Percentiles rank a stretch among this genome's conserved stretches.
These are phyloP conservation scores for Trichoderma citrinoviride DNA, from an alignment of 2,329 filamentous ascomycete genomes.

Conservation along the genomic window DNA sequence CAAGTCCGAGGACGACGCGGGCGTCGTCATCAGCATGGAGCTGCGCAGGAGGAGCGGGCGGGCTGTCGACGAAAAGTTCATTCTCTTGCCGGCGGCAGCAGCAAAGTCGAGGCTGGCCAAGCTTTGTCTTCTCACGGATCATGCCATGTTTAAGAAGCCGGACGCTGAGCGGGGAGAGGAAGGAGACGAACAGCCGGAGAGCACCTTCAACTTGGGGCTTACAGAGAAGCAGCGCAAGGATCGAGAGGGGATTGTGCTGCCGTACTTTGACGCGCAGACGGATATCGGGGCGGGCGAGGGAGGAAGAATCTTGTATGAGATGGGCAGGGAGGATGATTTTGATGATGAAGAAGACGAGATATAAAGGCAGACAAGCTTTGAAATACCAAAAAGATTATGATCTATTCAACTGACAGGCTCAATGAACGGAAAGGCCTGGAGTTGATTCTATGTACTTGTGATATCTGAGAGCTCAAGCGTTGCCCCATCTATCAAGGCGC, in stretches of 20 bases:
- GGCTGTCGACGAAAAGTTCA: conserved; percentile 67
- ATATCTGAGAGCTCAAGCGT: not conserved
- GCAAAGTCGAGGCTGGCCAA: conserved; percentile 24
- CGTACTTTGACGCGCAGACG: conserved; percentile 95
- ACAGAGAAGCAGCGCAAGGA: conserved; percentile 89
- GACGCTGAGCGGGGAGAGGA: conserved; percentile 35
- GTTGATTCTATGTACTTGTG: too few species aligned
- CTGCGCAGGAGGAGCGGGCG: conserved; percentile 79
- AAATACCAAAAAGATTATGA: not conserved
- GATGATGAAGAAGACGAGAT: conserved; percentile 95
- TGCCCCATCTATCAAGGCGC: not conserved
- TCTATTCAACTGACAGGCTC: not conserved
- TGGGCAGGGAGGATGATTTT: conserved; percentile 95
- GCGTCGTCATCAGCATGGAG: conserved; percentile 80
- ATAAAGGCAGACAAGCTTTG: conserved; percentile 53
- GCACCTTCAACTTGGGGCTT: conserved; percentile 81
- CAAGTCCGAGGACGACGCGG: conserved; percentile 37
- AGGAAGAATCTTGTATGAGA: conserved; percentile 91
- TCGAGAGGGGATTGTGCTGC: conserved; percentile 83
- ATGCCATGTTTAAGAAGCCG: conserved; percentile 62
- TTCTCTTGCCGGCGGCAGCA: conserved; percentile 40
- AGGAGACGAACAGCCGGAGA: conserved; percentile 58
- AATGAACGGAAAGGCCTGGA: not conserved
- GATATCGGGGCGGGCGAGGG: conserved; percentile 76
- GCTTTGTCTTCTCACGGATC: conserved; percentile 68